These are phyloP conservation scores for Aspergillus ostianus DNA, from an alignment of 495 filamentous ascomycete species.

Conservation along the genomic window DNA sequence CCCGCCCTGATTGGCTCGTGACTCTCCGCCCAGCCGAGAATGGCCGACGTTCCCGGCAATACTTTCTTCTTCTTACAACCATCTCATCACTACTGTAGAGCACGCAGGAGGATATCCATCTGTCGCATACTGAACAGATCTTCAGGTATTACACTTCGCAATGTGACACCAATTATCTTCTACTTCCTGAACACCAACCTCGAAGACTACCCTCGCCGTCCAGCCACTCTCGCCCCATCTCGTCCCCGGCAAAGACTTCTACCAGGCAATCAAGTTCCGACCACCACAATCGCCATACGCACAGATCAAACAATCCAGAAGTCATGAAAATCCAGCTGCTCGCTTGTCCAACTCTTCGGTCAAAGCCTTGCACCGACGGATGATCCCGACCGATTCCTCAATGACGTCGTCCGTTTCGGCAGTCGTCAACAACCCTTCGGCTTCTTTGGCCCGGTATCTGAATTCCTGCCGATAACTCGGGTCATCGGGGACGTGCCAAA, in stretches of 20 bases:
- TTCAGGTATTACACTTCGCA: too few relatives aligned
- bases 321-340: neutral
- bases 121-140: too few relatives aligned
- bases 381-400: constrained; percentile 44
- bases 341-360: constrained; percentile 14
- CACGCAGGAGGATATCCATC: too few relatives aligned
- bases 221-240: too few relatives aligned
- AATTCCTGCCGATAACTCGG: constrained; percentile 22
- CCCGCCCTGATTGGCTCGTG: constrained; percentile 41
- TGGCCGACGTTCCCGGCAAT: constrained; percentile 38
- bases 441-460: constrained; percentile 28
- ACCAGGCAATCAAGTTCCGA: too few relatives aligned
- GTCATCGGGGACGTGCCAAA: constrained; percentile 24
- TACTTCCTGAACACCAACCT: too few relatives aligned
- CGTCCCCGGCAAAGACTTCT: too few relatives aligned
- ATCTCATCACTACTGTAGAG: too few relatives aligned
- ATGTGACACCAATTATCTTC: too few relatives aligned
- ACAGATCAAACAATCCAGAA: too few relatives aligned
- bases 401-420: constrained; percentile 48
- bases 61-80: neutral
- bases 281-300: too few relatives aligned
- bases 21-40: constrained; percentile 44
- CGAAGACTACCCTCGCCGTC: too few relatives aligned
- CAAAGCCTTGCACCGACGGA: constrained; percentile 22
- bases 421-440: constrained; percentile 39